These are phyloP conservation scores for Apiospora kogelbergensis DNA, from an alignment of 2,329 filamentous ascomycete species.

Conservation along the genomic window DNA sequence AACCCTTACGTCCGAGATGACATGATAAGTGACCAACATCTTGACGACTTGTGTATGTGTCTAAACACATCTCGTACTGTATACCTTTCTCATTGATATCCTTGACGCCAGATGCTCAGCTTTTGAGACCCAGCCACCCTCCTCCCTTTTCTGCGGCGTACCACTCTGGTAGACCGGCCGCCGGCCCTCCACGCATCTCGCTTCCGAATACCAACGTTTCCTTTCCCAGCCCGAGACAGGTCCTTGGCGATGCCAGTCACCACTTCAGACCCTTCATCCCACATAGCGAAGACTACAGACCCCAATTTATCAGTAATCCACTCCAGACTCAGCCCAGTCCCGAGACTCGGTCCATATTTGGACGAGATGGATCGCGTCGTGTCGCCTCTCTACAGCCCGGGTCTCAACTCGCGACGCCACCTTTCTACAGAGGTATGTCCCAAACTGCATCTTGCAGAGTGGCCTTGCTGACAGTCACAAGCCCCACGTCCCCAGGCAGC, in stretches of 20 bases:
- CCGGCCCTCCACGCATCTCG: slow-evolving; percentile 21
- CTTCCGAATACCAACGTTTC: slow-evolving; percentile 17
- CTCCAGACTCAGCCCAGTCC: slow-evolving; percentile 17
- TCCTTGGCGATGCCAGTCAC: slow-evolving; percentile 32
- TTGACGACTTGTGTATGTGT: slow-evolving; percentile 29
- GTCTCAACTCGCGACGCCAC: slow-evolving; percentile 21
- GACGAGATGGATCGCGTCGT: slow-evolving; percentile 17
- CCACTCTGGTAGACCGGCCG: neutral
- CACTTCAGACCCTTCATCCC: slow-evolving; percentile 26
- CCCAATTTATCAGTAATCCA: slow-evolving; percentile 20
- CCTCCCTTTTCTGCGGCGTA: neutral
- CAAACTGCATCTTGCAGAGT: slow-evolving; percentile 13
- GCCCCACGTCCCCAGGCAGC: slow-evolving; percentile 18
- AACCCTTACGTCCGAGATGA: slow-evolving; percentile 8
- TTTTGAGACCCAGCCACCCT: slow-evolving; percentile 20
- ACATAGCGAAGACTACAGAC: slow-evolving; percentile 17
- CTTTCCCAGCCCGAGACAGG: slow-evolving; percentile 19
- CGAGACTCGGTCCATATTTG: slow-evolving; percentile 16
- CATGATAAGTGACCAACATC: slow-evolving; percentile 12
- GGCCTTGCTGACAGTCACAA: slow-evolving; percentile 15
- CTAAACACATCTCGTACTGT: neutral
- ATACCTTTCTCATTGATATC: neutral
- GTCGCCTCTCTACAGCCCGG: slow-evolving; percentile 19
- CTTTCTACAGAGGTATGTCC: slow-evolving; percentile 17
- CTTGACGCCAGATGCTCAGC: slow-evolving; percentile 25